Conservation (phyloP, 169 alveolate species). For the Eimeria zaria region DNA sequence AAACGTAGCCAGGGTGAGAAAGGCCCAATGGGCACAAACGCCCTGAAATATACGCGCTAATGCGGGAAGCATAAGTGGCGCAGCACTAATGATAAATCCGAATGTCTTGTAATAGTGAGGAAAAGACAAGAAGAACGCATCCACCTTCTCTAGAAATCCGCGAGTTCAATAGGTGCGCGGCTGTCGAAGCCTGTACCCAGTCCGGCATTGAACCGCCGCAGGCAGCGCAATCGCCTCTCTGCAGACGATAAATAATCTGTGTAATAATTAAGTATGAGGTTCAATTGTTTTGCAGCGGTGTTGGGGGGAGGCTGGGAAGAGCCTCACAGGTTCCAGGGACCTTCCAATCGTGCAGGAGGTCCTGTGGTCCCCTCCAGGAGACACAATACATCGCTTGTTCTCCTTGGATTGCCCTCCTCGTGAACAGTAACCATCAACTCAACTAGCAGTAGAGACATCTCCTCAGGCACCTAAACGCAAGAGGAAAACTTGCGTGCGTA, state of each 20-base stretch:
- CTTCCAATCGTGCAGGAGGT: conserved; percentile 33
- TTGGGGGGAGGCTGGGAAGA: not conserved
- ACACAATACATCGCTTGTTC: not conserved
- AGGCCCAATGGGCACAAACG: conserved; percentile 51
- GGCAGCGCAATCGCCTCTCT: not conserved
- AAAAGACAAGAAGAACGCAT: conserved; percentile 3
- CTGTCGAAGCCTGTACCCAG: conserved; percentile 32
- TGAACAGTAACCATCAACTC: not conserved
- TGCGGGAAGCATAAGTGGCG: not conserved
- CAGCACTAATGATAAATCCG: not conserved
- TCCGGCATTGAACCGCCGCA: conserved; percentile 22
- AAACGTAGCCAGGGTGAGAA: not conserved
- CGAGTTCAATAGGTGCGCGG: conserved; percentile 66
- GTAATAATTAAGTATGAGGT: not conserved
- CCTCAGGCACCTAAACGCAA: conserved; percentile 7
- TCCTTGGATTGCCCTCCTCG: not conserved
- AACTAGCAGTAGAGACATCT: not conserved
- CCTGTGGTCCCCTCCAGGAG: conserved; percentile 58
- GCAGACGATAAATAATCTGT: not conserved
- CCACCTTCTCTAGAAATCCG: not conserved
- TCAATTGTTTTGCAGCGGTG: not conserved
- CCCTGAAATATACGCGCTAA: not conserved
- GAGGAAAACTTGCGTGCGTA: not conserved
- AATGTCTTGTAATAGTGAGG: not conserved
- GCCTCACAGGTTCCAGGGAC: conserved; percentile 8